Conservation (phyloP, 2,329 filamentous ascomycete species). For the Xylariales sp. region DNA sequence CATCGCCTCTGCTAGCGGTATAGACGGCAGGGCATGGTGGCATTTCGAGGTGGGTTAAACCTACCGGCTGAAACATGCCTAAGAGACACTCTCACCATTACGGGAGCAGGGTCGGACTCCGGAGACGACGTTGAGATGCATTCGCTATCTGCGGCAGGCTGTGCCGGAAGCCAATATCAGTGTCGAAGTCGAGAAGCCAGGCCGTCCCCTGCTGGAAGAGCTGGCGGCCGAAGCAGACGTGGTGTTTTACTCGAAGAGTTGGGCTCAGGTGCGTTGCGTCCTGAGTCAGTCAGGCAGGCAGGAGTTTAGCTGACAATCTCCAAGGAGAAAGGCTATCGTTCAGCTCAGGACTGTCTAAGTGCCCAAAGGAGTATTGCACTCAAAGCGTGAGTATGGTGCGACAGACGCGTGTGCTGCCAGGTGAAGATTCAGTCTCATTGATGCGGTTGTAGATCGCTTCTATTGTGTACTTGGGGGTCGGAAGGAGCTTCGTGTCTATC, state of each 20-base stretch:
- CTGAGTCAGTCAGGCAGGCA: not conserved
- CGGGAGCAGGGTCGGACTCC: conserved; percentile 56
- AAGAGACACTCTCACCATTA: conserved; percentile 15
- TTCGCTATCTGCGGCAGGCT: conserved; percentile 46
- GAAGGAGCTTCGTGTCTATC: conserved; percentile 42
- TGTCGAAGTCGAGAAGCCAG: conserved; percentile 69
- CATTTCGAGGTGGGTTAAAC: conserved; percentile 60
- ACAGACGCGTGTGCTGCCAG: not conserved
- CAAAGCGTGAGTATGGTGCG: conserved; percentile 27
- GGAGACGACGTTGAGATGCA: conserved; percentile 54
- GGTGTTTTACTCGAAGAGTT: conserved; percentile 68
- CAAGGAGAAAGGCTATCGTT: conserved; percentile 25
- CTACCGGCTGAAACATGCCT: not conserved
- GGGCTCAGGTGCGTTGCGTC: conserved; percentile 56
- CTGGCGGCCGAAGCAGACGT: conserved; percentile 61
- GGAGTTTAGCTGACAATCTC: conserved; percentile 12
- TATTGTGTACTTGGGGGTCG: conserved; percentile 41
- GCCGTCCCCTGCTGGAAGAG: conserved; percentile 51
- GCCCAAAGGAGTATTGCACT: conserved; percentile 27
- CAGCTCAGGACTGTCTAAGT: conserved; percentile 23
- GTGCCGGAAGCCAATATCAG: conserved; percentile 50
- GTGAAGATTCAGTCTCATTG: conserved; percentile 7
- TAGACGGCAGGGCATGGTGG: conserved; percentile 51
- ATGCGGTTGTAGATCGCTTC: conserved; percentile 30
- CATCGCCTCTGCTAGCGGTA: conserved; percentile 31